Conservation (phyloP, 352 stramenopile species). For the Pythium monospermum region DNA sequence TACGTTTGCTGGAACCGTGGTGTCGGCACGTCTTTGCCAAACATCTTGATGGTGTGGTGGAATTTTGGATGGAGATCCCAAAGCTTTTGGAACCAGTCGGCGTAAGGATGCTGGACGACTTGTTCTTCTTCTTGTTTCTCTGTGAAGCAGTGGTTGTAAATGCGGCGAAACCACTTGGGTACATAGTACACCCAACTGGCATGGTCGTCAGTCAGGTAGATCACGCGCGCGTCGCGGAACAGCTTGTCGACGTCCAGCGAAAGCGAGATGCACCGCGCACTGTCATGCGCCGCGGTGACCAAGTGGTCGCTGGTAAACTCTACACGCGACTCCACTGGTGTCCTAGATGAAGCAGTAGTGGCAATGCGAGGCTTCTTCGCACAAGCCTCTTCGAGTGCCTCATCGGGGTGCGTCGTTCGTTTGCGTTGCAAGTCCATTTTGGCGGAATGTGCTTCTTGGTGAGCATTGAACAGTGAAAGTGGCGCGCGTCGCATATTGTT, state of each 20-base stretch:
- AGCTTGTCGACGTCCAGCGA: conserved; percentile 1
- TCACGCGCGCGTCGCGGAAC: conserved; percentile 11
- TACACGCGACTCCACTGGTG: background rate
- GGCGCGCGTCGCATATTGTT: too few species aligned
- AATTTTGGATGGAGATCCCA: conserved; percentile 63
- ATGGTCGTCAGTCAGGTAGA: conserved; percentile 23
- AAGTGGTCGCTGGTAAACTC: conserved; percentile 14
- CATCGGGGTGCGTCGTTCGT: too few species aligned
- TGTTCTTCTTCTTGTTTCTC: background rate
- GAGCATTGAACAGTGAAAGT: too few species aligned
- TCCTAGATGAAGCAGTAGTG: too few species aligned
- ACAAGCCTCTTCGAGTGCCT: too few species aligned
- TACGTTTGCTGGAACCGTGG: conserved; percentile 71
- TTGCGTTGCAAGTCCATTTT: too few species aligned
- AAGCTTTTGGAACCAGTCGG: conserved; percentile 20
- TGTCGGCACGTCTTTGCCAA: conserved; percentile 53
- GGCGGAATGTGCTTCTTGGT: too few species aligned
- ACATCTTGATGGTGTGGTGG: conserved; percentile 68
- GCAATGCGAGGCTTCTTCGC: too few species aligned
- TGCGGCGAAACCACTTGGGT: conserved; percentile 41
- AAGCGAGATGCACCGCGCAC: background rate
- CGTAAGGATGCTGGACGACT: background rate
- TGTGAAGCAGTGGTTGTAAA: conserved; percentile 21
- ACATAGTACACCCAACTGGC: conserved; percentile 59
- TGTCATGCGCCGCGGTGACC: conserved; percentile 2